These are phyloP conservation scores for Linum lewisii DNA, from an alignment of 345 rosid genomes.

Conservation along the genomic window DNA sequence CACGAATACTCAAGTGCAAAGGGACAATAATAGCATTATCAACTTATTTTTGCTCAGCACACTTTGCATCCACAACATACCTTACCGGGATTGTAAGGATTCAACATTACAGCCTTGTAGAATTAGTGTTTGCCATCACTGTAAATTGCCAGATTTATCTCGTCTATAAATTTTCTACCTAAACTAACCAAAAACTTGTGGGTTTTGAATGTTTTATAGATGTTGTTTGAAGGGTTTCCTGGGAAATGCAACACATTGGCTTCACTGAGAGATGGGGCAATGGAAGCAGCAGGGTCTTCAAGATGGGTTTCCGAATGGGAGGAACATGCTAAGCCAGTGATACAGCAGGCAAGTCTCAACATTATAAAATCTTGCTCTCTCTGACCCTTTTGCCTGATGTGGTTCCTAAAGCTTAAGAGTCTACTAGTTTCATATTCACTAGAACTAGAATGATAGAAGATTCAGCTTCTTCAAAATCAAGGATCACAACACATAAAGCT, in stretches of 20 bases:
- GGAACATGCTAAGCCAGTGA: slow-evolving; percentile 70
- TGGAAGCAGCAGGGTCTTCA: slow-evolving; percentile 61
- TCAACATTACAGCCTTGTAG: too few relatives aligned
- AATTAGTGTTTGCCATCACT: too few relatives aligned
- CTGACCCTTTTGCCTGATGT: background rate
- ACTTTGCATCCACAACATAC: too few relatives aligned
- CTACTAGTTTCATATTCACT: background rate
- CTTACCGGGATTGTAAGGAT: too few relatives aligned
- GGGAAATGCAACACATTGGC: slow-evolving; percentile 43
- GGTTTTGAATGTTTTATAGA: slow-evolving; percentile 27
- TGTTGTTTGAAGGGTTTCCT: slow-evolving; percentile 83
- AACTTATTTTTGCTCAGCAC: too few relatives aligned
- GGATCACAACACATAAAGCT: too few relatives aligned
- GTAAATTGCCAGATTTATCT: too few relatives aligned
- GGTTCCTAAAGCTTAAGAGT: background rate
- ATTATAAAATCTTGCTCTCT: too few relatives aligned
- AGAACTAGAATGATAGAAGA: background rate
- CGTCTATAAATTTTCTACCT: background rate
- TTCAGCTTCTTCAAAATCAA: too few relatives aligned
- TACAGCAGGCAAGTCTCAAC: slow-evolving; percentile 20
- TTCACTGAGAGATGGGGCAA: slow-evolving; percentile 52
- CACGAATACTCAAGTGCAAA: too few relatives aligned
- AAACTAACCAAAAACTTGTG: too few relatives aligned
- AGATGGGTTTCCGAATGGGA: slow-evolving; percentile 91
- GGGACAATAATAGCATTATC: too few relatives aligned